A percentile compares a stretch with the other conserved stretches of the same genome.
Evolutionary conservation across 805 yeast species (phyloP).

Genomic region (Starmerella potacharoeniae): DNA sequence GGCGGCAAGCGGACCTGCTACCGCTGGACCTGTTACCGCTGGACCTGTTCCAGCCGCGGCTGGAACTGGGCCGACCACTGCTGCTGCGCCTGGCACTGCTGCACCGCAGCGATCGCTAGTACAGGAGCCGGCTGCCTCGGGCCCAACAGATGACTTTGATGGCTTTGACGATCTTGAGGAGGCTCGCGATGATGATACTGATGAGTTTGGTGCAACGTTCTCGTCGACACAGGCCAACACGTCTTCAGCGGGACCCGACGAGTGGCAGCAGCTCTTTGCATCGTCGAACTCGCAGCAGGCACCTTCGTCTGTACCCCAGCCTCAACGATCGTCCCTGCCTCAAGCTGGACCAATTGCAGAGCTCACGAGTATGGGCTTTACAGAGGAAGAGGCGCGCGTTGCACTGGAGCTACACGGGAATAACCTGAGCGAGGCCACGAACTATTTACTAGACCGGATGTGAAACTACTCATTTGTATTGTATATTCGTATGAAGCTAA

Average conservation of each 20-base stretch:
- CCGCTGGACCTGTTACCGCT: too few species aligned
- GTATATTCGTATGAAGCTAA: not conserved
- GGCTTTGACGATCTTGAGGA: slow-evolving; percentile 31
- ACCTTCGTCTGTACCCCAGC: not conserved
- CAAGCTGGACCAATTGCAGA: slow-evolving; percentile 31
- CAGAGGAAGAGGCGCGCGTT: slow-evolving; percentile 46
- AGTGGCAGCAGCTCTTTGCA: slow-evolving; percentile 90
- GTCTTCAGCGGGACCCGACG: slow-evolving; percentile 39
- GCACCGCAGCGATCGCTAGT: not conserved
- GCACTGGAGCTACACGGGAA: slow-evolving; percentile 63
- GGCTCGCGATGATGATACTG: slow-evolving; percentile 28
- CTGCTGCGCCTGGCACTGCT: not conserved
- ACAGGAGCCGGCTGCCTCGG: slow-evolving; percentile 2
- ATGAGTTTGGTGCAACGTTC: slow-evolving; percentile 22
- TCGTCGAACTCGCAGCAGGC: not conserved
- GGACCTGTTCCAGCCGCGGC: too few species aligned
- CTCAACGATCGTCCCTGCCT: slow-evolving; percentile 42
- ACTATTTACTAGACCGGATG: slow-evolving; percentile 51
- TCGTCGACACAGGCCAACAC: slow-evolving; percentile 6
- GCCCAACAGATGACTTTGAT: slow-evolving; percentile 23
- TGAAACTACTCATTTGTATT: not conserved
- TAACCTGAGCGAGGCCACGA: slow-evolving; percentile 80
- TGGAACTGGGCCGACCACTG: too few species aligned
- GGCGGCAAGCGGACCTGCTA: not conserved
- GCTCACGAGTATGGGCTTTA: slow-evolving; percentile 82